Conservation (phyloP, 2,329 filamentous ascomycete species). For the Penicillium glabrum region DNA sequence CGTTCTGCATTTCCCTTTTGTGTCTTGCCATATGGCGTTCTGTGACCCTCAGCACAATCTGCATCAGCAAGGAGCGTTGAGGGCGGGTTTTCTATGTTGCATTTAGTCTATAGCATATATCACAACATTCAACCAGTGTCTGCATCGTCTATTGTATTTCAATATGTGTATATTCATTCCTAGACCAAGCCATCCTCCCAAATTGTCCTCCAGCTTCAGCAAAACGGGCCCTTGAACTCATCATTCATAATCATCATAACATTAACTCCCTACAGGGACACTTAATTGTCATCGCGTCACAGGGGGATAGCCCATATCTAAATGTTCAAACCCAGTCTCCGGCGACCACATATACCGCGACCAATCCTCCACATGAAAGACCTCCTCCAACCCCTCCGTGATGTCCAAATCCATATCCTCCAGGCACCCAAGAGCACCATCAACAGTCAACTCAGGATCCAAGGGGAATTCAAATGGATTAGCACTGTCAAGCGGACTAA, state of each 20-base stretch:
- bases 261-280: conserved; percentile 5
- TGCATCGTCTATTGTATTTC: background rate
- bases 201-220: background rate
- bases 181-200: background rate
- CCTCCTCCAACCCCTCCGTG: conserved; percentile 18
- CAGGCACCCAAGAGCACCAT: conserved; percentile 10
- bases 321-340: conserved; percentile 24
- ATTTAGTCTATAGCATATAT: conserved; percentile 1
- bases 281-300: conserved; percentile 19
- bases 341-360: conserved; percentile 27
- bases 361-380: conserved; percentile 26
- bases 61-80: conserved; percentile 22
- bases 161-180: background rate
- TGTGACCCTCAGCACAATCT: conserved; percentile 14
- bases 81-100: conserved; percentile 3
- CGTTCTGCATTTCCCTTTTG: background rate
- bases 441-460: conserved; percentile 16
- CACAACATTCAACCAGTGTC: background rate
- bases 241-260: conserved; percentile 16
- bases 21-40: background rate
- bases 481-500: conserved; percentile 17
- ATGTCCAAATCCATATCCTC: conserved; percentile 22
- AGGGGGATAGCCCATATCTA: conserved; percentile 21
- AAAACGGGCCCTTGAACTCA: background rate
- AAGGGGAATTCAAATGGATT: conserved; percentile 24